These are phyloP conservation scores for Mycena capillaripes DNA, from an alignment of 768 basidiomycete species.

Conservation along the genomic window DNA sequence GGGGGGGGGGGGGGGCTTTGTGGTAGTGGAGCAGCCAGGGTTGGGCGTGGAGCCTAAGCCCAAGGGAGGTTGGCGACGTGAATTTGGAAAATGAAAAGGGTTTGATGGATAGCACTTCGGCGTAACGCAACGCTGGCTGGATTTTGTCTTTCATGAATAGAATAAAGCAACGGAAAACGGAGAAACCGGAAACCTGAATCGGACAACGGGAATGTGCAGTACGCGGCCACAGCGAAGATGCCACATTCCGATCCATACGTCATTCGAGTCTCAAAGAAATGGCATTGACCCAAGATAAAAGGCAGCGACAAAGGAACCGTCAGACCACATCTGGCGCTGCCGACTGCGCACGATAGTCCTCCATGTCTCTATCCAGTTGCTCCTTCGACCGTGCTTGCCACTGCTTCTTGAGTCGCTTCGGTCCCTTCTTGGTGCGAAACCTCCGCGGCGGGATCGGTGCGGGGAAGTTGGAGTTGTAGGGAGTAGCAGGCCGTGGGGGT, in stretches of 20 bases:
- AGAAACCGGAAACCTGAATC: no score
- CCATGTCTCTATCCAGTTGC: constrained; percentile 86
- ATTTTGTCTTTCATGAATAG: no score
- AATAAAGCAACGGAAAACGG: no score
- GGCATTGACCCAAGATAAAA: background rate
- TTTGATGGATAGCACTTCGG: no score
- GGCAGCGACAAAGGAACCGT: background rate
- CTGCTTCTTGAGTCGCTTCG: constrained; percentile 77
- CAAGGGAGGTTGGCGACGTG: no score
- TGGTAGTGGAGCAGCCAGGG: no score
- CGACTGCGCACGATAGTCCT: constrained; percentile 71
- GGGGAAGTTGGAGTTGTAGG: constrained; percentile 37
- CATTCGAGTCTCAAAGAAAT: background rate
- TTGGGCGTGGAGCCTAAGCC: no score
- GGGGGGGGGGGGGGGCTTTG: no score
- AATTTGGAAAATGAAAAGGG: no score
- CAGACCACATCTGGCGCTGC: constrained; percentile 16
- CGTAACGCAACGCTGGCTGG: no score
- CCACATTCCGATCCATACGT: background rate
- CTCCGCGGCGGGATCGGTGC: constrained; percentile 53
- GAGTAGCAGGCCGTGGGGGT: constrained; percentile 42
- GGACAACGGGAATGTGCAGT: no score
- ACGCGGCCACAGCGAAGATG: no score
- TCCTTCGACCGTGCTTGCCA: constrained; percentile 55
- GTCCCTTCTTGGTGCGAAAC: constrained; percentile 76